Evolutionary conservation across 2,329 filamentous ascomycete species (phyloP), one percentile per base, ranked within the genome.

Genomic region (Apiospora arundinis): DNA sequence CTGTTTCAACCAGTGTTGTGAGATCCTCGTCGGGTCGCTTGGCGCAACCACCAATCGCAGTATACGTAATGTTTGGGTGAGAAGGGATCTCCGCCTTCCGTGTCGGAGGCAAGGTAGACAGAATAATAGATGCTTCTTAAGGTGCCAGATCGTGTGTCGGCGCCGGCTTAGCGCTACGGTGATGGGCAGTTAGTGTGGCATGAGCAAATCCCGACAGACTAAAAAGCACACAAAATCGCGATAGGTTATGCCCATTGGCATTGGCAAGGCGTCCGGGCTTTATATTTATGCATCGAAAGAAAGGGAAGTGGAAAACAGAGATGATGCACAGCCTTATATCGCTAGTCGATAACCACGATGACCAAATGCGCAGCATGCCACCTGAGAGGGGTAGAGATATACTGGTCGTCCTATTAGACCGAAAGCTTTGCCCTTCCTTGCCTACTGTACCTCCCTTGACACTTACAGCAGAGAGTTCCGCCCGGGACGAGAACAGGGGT

Each of bases 1-100:
- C 56, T n/a, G 56, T 63, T 63, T 63, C 56, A 63, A 63, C 56
- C 56, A 63, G 56, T 63, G 56, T 23, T 37, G 52, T 63, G 56
- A 23, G 56, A 63, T 63, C 32, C 56, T 63, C 56, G 56, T 63
- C 32, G 21, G 32, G 32, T 40, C 28, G 32, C 56, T 63, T 40
- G 56, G 56, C 28, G 56, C 32, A 9, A 32, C 56, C 32, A 63
- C 9, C 32, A 63, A n/a, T 63, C 12, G 56, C 21, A 63, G 56
- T 63, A n/a, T 37, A 63, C 37, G 56, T 28, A 32, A 37, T 63
- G 32, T 63, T 63, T 63, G 56, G 56, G 56, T 14, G 32, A 12
- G 21, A 63, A 63, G 56, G 56, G 56, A 63, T 63, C 56, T 63
- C 16, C 56, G 8, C 56, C 18, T 63, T 63, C 56, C 56, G 56